Percentiles rank a stretch among this genome's conserved stretches.
phyloP scores from a whole-genome alignment of 2,329 filamentous ascomycete species.

The Ophiostoma piceae region DNA sequence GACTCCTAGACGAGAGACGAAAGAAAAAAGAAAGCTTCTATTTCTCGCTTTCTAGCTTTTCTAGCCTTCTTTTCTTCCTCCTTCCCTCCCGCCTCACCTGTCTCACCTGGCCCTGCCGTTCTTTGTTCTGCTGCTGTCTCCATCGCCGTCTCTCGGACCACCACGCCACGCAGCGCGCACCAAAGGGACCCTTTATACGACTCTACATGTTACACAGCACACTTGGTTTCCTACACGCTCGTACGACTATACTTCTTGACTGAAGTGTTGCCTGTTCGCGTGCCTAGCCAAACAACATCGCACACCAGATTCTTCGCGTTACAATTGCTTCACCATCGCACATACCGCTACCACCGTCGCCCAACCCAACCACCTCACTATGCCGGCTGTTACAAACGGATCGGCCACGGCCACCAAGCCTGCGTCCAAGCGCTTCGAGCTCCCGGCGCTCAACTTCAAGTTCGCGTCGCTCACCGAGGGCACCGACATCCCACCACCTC shows the following conservation, averaged over 20 bases:
- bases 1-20: background rate
- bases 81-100: background rate
- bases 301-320: background rate
- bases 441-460: constrained; percentile 54
- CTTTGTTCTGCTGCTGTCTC: background rate
- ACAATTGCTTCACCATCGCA: background rate
- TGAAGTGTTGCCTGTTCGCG: background rate
- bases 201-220: background rate
- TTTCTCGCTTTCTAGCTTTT: background rate
- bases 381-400: constrained; percentile 30
- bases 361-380: constrained; percentile 9
- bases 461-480: constrained; percentile 57
- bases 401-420: constrained; percentile 25
- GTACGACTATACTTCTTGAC: background rate
- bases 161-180: background rate
- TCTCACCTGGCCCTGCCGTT: background rate
- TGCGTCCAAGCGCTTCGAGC: constrained; percentile 43
- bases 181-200: background rate
- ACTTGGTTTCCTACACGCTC: background rate
- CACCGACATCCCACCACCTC: constrained; percentile 55
- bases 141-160: background rate
- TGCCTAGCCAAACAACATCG: background rate
- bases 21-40: background rate
- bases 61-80: background rate
- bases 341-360: no score